Percentiles rank a stretch among this genome's conserved stretches.
phyloP scores from a whole-genome alignment of 2,329 filamentous ascomycete genomes.

The Ceratocystis variospora region DNA sequence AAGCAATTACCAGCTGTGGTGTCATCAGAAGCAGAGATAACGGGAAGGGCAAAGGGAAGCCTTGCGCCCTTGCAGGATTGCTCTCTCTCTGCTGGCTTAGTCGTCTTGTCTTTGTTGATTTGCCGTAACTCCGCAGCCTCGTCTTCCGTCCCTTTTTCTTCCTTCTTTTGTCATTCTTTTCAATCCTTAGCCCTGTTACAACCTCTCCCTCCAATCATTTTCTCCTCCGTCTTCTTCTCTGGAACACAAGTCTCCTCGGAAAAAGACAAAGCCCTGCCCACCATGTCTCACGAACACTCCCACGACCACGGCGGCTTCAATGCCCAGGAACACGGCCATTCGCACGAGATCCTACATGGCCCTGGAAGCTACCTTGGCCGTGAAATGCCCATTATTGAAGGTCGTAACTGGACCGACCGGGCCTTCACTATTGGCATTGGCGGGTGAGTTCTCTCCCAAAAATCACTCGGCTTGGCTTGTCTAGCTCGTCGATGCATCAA shows the following conservation, averaged over 20 bases:
- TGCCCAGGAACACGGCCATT: conserved; percentile 72
- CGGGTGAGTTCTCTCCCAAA: conserved; percentile 46
- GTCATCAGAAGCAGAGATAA: too few species aligned
- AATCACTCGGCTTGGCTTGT: neutral
- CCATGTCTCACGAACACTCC: conserved; percentile 6
- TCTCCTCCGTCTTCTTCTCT: neutral
- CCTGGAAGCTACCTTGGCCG: conserved; percentile 80
- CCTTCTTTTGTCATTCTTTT: neutral
- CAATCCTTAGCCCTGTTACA: neutral
- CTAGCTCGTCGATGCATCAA: too few species aligned
- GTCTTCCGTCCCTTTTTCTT: neutral
- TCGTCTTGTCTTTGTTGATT: neutral
- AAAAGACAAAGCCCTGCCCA: neutral
- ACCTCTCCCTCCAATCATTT: neutral
- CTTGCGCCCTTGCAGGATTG: too few species aligned
- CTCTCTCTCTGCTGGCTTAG: too few species aligned
- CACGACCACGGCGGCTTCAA: conserved; percentile 27
- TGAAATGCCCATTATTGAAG: conserved; percentile 87
- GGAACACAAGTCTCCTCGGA: too few species aligned
- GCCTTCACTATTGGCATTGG: conserved; percentile 97
- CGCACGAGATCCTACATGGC: conserved; percentile 86
- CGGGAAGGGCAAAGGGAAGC: too few species aligned
- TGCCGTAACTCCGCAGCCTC: neutral
- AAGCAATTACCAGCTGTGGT: too few species aligned
- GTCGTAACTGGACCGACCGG: conserved; percentile 72